Evolutionary conservation across 106 monocot genomes (phyloP), one percentile per base, ranked within the genome.

Genomic region (Apostasia ramifera): DNA sequence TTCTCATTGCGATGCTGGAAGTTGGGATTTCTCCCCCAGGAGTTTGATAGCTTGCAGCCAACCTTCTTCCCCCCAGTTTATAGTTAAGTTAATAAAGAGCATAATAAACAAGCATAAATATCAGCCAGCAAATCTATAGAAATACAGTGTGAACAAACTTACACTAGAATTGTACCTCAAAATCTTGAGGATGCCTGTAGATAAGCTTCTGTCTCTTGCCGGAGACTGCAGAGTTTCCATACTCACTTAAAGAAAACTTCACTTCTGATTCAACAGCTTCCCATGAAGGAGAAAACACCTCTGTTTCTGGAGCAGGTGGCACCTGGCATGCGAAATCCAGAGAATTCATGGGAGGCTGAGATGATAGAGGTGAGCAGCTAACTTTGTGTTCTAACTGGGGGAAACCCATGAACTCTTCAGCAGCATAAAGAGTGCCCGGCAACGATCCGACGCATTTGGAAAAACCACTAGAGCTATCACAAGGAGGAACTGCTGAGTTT

Each of bases 361-460:
- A 48, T 50, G 73, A 38, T 8, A 59, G 11, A 6, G 68, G 70
- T 70, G 14, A 53, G 55, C 9, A 55, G 46, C 42, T 58, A 0
- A 55, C 39, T 51, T 78, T 78, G 53, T 66, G 59, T 9, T 83
- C 77, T 26, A 77, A 71, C 12, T 59, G 73, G 51, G 83, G 79
- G 66, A 86, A 55, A 26, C 73, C 78, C 76, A 73, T 76, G 53
- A 78, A 70, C 2, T 47, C 14, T 56, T 83, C 82, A 14, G 80
- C 69, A 9, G 71, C 79, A 66, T 71, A 85, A 38, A 82, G 82
- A 1, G 63, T 64, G 13, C 63, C 61, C 56, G 82, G 74, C 15
- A 58, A 66, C 10, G 84, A 78, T 70, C 77, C 74, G 42, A 81
- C 63, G 57, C 72, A 67, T 63, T 40, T 66, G 1, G 79, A 50